Conservation (phyloP, 2,329 filamentous ascomycete genomes). For the Diplodia mutila region DNA sequence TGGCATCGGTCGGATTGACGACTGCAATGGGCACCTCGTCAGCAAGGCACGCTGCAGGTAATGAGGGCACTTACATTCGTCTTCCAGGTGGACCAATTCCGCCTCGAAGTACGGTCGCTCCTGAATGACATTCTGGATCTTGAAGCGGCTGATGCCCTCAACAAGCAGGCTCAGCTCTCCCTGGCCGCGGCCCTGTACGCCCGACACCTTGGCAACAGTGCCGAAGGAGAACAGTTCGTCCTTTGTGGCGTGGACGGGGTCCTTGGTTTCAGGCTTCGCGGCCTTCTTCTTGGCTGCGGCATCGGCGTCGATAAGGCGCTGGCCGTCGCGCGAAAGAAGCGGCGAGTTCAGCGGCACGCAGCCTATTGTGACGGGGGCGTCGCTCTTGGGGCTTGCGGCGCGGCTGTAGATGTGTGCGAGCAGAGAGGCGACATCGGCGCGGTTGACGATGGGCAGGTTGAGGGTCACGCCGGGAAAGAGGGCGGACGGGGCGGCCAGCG, state of each 20-base stretch:
- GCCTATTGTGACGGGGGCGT: constrained; percentile 75
- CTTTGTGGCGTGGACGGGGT: constrained; percentile 49
- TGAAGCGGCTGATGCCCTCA: constrained; percentile 79
- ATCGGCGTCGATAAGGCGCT: constrained; percentile 66
- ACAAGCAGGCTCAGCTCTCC: constrained; percentile 79
- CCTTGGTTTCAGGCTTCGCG: constrained; percentile 34
- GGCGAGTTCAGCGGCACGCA: constrained; percentile 85
- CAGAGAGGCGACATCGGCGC: constrained; percentile 85
- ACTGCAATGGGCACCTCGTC: constrained; percentile 31
- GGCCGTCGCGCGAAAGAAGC: constrained; percentile 72
- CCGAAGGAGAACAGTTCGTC: constrained; percentile 80
- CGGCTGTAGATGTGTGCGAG: constrained; percentile 83
- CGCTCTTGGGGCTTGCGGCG: constrained; percentile 65
- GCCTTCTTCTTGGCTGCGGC: constrained; percentile 57
- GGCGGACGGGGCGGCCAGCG: constrained; percentile 77
- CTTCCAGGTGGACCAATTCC: constrained; percentile 71
- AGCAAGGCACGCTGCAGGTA: neutral
- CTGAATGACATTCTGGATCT: constrained; percentile 72
- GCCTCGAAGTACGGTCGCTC: constrained; percentile 87
- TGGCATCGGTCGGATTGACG: constrained; percentile 59
- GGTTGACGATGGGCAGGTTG: constrained; percentile 79
- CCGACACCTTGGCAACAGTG: constrained; percentile 62
- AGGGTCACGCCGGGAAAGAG: constrained; percentile 85
- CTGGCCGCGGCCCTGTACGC: constrained; percentile 52
- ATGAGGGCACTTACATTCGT: constrained; percentile 60